phyloP scores from a whole-genome alignment of 805 yeast genomes.

The Candida cerambycidarum region DNA sequence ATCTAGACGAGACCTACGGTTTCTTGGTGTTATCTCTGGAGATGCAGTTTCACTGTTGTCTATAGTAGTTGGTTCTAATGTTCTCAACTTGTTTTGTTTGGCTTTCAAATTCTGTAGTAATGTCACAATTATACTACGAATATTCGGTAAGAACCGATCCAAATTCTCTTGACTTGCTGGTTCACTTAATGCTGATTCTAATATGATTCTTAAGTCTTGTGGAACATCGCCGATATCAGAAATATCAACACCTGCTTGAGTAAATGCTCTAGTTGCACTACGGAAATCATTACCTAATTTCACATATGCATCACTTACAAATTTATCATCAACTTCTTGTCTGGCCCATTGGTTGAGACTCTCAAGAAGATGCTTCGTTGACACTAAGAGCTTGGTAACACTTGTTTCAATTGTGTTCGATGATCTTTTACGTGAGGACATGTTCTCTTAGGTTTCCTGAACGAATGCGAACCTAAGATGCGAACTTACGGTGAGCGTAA shows the following conservation, averaged over 20 bases:
- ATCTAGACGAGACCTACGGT: background rate
- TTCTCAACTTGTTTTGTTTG: conserved; percentile 61
- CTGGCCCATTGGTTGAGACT: conserved; percentile 88
- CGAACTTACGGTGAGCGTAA: too few relatives aligned
- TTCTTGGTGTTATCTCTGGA: background rate
- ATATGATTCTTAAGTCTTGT: conserved; percentile 66
- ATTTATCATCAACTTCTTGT: conserved; percentile 72
- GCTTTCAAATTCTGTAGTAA: conserved; percentile 75
- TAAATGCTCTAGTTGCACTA: conserved; percentile 77
- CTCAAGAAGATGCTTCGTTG: conserved; percentile 87
- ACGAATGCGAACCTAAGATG: background rate
- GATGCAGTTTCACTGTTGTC: background rate
- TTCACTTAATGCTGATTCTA: conserved; percentile 85
- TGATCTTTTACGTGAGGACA: conserved; percentile 15
- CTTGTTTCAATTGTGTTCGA: conserved; percentile 68
- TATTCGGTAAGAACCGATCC: conserved; percentile 77
- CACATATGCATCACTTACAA: conserved; percentile 88
- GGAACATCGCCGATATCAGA: conserved; percentile 92
- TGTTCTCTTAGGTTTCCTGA: background rate
- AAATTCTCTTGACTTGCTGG: conserved; percentile 80
- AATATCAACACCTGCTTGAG: conserved; percentile 75
- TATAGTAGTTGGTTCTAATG: background rate
- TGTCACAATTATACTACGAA: conserved; percentile 81
- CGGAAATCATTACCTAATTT: conserved; percentile 92
- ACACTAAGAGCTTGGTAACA: conserved; percentile 74